Evolutionary conservation across 2,329 filamentous ascomycete genomes (phyloP).

Genomic region (Cladosporium sp.): DNA sequence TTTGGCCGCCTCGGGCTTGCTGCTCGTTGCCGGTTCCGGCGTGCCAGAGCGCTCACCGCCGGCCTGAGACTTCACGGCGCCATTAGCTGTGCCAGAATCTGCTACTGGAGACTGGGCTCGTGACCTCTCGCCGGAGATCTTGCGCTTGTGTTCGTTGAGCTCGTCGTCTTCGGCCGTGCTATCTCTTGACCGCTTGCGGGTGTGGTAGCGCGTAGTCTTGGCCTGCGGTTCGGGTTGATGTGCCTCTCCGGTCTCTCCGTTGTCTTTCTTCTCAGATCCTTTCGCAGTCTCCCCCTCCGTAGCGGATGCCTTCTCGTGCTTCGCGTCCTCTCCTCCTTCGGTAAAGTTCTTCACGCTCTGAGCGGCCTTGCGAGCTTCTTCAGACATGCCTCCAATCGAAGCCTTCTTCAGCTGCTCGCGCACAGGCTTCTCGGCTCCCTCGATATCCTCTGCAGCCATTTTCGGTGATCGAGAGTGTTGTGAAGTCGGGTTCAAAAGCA

Average conservation of each 20-base stretch:
- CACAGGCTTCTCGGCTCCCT: constrained; percentile 53
- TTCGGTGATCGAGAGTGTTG: background rate
- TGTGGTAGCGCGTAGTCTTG: constrained; percentile 25
- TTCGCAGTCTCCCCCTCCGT: background rate
- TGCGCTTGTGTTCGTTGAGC: constrained; percentile 29
- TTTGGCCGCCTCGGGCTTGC: constrained; percentile 20
- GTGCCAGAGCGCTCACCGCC: constrained; percentile 4
- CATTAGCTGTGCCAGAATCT: constrained; percentile 2
- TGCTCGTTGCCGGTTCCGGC: background rate
- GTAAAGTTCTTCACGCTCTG: constrained; percentile 4
- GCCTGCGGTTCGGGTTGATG: constrained; percentile 24
- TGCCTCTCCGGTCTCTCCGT: constrained; percentile 17
- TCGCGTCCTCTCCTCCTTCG: constrained; percentile 5
- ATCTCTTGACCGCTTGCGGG: constrained; percentile 46
- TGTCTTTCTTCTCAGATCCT: background rate
- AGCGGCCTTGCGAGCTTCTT: constrained; percentile 14
- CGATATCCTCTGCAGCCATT: constrained; percentile 36
- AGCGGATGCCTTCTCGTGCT: constrained; percentile 10
- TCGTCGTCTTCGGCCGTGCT: constrained; percentile 34
- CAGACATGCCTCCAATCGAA: constrained; percentile 43
- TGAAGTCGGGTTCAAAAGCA: background rate
- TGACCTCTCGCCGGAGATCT: constrained; percentile 31
- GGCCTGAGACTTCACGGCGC: background rate
- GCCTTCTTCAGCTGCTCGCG: constrained; percentile 60
- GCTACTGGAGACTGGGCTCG: constrained; percentile 19